Evolutionary conservation across 371 early-diverging fungal genomes (phyloP).

Genomic region (Mortierella sp.): DNA sequence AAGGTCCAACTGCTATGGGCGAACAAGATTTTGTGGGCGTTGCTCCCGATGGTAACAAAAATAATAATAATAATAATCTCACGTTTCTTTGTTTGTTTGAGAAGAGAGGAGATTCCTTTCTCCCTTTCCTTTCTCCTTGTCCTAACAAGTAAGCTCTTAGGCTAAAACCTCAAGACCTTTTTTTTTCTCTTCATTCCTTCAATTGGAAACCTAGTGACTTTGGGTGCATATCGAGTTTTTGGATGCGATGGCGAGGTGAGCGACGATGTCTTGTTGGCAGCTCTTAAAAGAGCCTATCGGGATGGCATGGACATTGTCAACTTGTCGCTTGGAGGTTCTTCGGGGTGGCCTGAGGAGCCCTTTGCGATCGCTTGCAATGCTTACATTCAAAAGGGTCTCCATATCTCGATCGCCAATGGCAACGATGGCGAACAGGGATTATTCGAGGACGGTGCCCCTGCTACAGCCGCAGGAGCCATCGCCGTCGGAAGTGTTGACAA

Average conservation of each 20-base stretch:
- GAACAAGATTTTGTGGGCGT: constrained; percentile 42
- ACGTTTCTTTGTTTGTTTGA: constrained; percentile 43
- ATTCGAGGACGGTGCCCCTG: constrained; percentile 70
- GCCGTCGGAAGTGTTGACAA: constrained; percentile 81
- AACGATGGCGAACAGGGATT: constrained; percentile 76
- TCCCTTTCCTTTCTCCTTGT: constrained; percentile 44
- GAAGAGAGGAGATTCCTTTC: constrained; percentile 38
- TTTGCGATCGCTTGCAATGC: constrained; percentile 54
- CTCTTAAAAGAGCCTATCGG: constrained; percentile 72
- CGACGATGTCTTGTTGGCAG: constrained; percentile 76
- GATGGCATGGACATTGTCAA: constrained; percentile 77
- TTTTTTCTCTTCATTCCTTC: neutral
- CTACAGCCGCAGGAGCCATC: constrained; percentile 68
- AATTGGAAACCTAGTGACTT: constrained; percentile 50
- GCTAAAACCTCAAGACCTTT: neutral
- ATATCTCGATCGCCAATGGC: constrained; percentile 66
- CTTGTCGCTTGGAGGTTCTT: constrained; percentile 70
- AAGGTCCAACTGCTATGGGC: constrained; percentile 10
- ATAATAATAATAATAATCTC: constrained; percentile 8
- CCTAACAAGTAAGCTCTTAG: too few relatives aligned
- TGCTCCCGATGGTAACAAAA: constrained; percentile 49
- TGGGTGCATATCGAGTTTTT: constrained; percentile 79
- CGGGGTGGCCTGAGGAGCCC: constrained; percentile 60
- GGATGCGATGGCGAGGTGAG: constrained; percentile 80
- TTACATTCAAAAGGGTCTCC: constrained; percentile 57